A percentile compares a stretch with the other conserved stretches of the same genome.
These are phyloP conservation scores for Agapanthus africanus DNA, from an alignment of 106 monocot species.

Conservation along the genomic window DNA sequence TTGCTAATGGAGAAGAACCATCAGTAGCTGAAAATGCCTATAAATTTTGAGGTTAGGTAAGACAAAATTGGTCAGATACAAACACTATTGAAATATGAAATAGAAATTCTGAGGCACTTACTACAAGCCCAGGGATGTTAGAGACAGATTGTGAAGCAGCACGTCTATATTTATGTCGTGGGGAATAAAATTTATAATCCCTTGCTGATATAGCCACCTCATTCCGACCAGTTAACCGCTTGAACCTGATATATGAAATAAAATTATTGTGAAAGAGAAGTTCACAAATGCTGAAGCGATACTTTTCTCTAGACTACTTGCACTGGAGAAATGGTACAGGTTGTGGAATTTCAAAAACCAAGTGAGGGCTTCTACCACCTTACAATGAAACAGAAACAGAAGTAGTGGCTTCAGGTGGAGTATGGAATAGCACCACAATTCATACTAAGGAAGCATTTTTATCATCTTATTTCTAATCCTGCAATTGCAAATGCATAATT, in stretches of 20 bases:
- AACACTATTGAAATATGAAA: not conserved
- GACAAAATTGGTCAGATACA: not conserved
- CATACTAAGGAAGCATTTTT: too few relatives aligned
- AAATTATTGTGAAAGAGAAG: not conserved
- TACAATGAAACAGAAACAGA: too few relatives aligned
- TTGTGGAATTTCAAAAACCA: too few relatives aligned
- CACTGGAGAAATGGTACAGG: too few relatives aligned
- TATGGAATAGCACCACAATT: too few relatives aligned
- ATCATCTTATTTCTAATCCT: too few relatives aligned
- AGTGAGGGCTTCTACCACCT: too few relatives aligned
- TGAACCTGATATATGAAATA: slow-evolving; percentile 51
- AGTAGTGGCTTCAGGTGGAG: too few relatives aligned
- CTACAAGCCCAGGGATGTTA: slow-evolving; percentile 46
- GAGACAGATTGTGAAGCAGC: slow-evolving; percentile 43
- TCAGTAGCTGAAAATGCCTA: slow-evolving; percentile 50
- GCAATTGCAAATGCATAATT: too few relatives aligned
- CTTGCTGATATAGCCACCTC: slow-evolving; percentile 67
- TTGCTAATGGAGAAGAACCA: slow-evolving; percentile 50
- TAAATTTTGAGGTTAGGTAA: not conserved
- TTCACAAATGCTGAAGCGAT: too few relatives aligned
- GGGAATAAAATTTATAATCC: slow-evolving; percentile 95
- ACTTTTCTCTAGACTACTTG: too few relatives aligned
- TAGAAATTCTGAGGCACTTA: slow-evolving; percentile 25
- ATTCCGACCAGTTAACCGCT: slow-evolving; percentile 78
- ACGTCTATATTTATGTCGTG: slow-evolving; percentile 84